Percentiles rank a stretch among this genome's conserved stretches.
Evolutionary conservation across 2,329 filamentous ascomycete genomes (phyloP).

Genomic region (Fusarium veterinarium): DNA sequence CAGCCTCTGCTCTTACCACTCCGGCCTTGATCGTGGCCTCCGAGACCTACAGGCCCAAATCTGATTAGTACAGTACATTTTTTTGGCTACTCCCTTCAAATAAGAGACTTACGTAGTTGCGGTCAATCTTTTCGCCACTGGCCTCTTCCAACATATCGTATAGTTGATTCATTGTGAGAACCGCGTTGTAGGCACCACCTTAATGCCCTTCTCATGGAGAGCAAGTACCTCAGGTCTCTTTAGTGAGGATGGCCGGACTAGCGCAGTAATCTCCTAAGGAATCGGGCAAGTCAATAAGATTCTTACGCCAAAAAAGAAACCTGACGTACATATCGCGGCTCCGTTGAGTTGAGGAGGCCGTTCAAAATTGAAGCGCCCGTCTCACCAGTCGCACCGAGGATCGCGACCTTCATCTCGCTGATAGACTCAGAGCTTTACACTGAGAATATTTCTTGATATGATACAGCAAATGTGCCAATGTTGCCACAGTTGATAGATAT

Average conservation of each 20-base stretch:
- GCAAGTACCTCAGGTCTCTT: not conserved
- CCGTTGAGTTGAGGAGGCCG: not conserved
- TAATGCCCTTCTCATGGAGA: not conserved
- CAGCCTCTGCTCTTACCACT: slow-evolving; percentile 10
- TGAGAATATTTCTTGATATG: not conserved
- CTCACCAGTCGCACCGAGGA: not conserved
- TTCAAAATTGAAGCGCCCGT: not conserved
- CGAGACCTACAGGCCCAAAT: not conserved
- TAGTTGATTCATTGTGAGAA: slow-evolving; percentile 59
- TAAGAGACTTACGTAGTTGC: not conserved
- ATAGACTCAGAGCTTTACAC: not conserved
- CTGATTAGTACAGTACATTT: not conserved
- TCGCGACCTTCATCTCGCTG: not conserved
- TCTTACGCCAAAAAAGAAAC: not conserved
- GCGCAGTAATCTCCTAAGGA: not conserved
- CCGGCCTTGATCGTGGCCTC: not conserved
- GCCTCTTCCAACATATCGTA: slow-evolving; percentile 58
- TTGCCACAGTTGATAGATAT: not conserved
- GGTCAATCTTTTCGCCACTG: slow-evolving; percentile 58
- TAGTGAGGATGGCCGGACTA: not conserved
- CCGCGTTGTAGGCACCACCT: slow-evolving; percentile 54
- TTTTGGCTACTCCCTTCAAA: not conserved
- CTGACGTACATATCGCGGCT: not conserved
- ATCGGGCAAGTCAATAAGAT: not conserved
- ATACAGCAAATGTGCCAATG: not conserved